Conservation (phyloP, 2,329 filamentous ascomycete genomes). For the Tympanopsis confertula region DNA sequence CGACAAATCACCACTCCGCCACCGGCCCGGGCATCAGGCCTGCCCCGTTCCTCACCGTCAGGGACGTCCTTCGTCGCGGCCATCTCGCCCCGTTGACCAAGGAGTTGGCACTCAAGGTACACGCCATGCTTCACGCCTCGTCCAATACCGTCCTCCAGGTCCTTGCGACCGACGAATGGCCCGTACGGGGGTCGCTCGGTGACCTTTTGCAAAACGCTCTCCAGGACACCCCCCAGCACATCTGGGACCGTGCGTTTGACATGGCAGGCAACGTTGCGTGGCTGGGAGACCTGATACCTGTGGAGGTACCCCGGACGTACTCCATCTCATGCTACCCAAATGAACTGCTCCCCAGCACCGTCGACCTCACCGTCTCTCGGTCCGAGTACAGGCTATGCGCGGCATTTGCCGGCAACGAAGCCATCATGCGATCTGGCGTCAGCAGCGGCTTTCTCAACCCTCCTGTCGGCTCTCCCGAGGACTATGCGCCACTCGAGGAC, state of each 20-base stretch:
- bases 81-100: conserved; percentile 39
- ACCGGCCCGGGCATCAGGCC: conserved; percentile 7
- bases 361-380: conserved; percentile 38
- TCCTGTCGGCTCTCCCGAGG: conserved; percentile 20
- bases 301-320: conserved; percentile 39
- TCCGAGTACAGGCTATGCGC: conserved; percentile 35
- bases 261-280: conserved; percentile 27
- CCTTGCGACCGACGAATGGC: conserved; percentile 36
- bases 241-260: conserved; percentile 38
- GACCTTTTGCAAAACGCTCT: conserved; percentile 36
- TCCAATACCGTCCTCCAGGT: conserved; percentile 35
- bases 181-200: conserved; percentile 34
- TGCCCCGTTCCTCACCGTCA: conserved; percentile 22
- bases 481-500: conserved; percentile 26
- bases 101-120: conserved; percentile 33
- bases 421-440: conserved; percentile 28
- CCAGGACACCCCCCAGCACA: conserved; percentile 29
- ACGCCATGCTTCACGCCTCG: conserved; percentile 33
- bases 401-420: conserved; percentile 20
- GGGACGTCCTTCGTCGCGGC: conserved; percentile 35
- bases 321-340: conserved; percentile 37
- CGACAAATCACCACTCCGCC: conserved; percentile 16
- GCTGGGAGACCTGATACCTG: conserved; percentile 30
- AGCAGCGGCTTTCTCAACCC: conserved; percentile 43
- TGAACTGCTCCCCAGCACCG: conserved; percentile 34